phyloP scores from a whole-genome alignment of 192 early-diverging fungal species.

The Entomortierella beljakovae region DNA sequence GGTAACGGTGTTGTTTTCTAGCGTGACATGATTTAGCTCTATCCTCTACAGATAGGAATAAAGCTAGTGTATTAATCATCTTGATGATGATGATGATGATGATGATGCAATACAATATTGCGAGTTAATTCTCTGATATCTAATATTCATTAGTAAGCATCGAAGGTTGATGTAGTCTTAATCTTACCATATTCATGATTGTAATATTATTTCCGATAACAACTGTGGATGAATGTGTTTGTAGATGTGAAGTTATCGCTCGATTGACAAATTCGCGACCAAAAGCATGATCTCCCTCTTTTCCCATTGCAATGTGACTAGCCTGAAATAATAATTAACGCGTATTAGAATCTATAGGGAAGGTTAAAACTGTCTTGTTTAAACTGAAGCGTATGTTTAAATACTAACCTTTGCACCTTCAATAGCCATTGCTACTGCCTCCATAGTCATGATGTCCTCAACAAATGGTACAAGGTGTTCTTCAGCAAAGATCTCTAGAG shows the following conservation, averaged over 20 bases:
- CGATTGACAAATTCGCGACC: slow-evolving; percentile 57
- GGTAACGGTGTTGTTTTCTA: slow-evolving; percentile 62
- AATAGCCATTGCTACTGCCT: slow-evolving; percentile 62
- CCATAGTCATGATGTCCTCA: slow-evolving; percentile 63
- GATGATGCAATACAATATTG: no score
- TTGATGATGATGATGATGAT: slow-evolving; percentile 6
- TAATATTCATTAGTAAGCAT: no score
- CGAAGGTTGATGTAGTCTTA: background rate
- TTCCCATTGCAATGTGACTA: slow-evolving; percentile 59
- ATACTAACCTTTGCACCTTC: slow-evolving; percentile 61
- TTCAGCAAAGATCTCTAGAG: slow-evolving; percentile 59
- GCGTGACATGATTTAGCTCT: slow-evolving; percentile 64
- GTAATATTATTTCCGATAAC: slow-evolving; percentile 63
- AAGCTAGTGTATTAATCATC: slow-evolving; percentile 65
- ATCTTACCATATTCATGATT: slow-evolving; percentile 64
- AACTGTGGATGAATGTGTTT: slow-evolving; percentile 61
- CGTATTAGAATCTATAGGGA: background rate
- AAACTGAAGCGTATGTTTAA: background rate
- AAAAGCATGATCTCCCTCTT: slow-evolving; percentile 56
- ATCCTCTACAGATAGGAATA: slow-evolving; percentile 61
- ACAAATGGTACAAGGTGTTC: slow-evolving; percentile 61
- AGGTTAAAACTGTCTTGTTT: background rate
- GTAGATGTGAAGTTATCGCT: slow-evolving; percentile 64
- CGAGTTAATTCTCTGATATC: no score
- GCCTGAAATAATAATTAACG: slow-evolving; percentile 29